A percentile compares a stretch with the other conserved stretches of the same genome.
Conservation (phyloP, 345 rosid genomes). For the Durio zibethinus region DNA sequence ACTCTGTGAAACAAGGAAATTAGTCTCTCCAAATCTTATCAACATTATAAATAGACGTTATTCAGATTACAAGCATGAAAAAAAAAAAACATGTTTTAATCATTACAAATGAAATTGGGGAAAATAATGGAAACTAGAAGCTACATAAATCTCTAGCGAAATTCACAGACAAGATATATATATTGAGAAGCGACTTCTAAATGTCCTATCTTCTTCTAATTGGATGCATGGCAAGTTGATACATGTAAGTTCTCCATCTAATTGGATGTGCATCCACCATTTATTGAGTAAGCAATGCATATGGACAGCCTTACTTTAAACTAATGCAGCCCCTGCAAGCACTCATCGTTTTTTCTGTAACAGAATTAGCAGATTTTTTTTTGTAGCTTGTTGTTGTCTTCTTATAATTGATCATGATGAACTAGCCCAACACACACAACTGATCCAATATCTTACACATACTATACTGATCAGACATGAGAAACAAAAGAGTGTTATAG, state of each 20-base stretch:
- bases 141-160: neutral
- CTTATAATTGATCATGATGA: neutral
- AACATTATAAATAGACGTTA: neutral
- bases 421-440: neutral
- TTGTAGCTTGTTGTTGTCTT: neutral
- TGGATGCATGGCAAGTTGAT: neutral
- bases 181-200: neutral
- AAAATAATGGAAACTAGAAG: neutral
- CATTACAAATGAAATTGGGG: neutral
- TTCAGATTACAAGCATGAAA: neutral
- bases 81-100: too few species aligned
- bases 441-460: neutral
- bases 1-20: constrained; percentile 31
- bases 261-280: neutral
- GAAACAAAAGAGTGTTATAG: neutral
- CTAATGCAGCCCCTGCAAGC: neutral
- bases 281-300: neutral
- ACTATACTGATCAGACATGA: neutral
- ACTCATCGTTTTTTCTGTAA: neutral
- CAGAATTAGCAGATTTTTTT: neutral
- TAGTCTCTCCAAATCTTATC: neutral
- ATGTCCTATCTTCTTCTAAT: neutral
- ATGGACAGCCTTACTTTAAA: neutral
- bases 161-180: neutral
- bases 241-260: neutral